These are phyloP conservation scores for Termitomyces sp. DNA, from an alignment of 768 basidiomycete species.

Conservation along the genomic window DNA sequence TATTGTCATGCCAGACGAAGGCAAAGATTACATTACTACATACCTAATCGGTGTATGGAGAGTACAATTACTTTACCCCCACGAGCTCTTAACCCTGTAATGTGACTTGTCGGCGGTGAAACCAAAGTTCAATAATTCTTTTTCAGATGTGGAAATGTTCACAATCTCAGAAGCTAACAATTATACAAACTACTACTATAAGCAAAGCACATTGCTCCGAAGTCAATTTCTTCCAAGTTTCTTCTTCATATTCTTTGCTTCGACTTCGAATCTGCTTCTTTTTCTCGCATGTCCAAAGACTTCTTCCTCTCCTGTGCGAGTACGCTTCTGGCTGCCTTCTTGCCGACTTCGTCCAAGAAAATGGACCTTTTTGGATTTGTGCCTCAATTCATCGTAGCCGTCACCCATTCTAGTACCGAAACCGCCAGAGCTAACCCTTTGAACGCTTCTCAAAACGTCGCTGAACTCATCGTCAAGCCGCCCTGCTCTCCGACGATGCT, in stretches of 20 bases:
- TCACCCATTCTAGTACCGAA: constrained; percentile 41
- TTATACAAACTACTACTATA: neutral
- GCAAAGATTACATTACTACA: too few species aligned
- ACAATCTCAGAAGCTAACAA: too few species aligned
- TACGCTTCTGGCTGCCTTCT: constrained; percentile 21
- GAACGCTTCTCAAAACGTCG: constrained; percentile 66
- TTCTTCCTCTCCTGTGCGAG: constrained; percentile 20
- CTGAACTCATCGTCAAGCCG: constrained; percentile 83
- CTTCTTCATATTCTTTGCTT: constrained; percentile 38
- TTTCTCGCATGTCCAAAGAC: constrained; percentile 27
- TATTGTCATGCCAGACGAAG: too few species aligned
- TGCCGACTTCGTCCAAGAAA: constrained; percentile 55
- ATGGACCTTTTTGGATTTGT: constrained; percentile 58
- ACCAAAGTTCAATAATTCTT: too few species aligned
- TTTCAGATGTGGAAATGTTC: too few species aligned
- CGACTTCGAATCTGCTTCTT: constrained; percentile 46
- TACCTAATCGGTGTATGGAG: too few species aligned
- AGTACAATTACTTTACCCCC: too few species aligned
- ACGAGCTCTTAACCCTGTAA: too few species aligned
- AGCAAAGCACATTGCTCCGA: neutral
- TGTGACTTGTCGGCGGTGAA: too few species aligned
- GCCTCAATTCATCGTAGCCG: constrained; percentile 79
- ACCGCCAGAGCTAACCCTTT: constrained; percentile 27
- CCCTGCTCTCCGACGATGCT: constrained; percentile 52
- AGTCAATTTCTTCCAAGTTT: constrained; percentile 15